phyloP scores from a whole-genome alignment of 1,139 yeast genomes.

The Arxiozyma heterogenica region DNA sequence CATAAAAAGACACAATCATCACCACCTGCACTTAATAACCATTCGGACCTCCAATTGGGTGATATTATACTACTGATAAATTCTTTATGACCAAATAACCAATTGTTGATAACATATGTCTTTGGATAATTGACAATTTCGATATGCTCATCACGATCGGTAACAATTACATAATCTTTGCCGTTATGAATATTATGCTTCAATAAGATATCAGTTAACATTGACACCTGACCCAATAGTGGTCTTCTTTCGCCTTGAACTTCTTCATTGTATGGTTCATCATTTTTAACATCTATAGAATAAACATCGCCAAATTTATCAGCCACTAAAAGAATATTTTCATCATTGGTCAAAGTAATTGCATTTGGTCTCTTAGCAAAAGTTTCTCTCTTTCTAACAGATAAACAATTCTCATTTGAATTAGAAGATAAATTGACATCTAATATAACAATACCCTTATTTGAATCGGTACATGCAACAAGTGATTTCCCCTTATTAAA shows the following conservation, averaged over 20 bases:
- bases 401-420: constrained; percentile 32
- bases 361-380: constrained; percentile 90
- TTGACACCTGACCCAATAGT: constrained; percentile 89
- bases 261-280: constrained; percentile 23
- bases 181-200: constrained; percentile 31
- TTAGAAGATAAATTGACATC: constrained; percentile 30
- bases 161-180: constrained; percentile 55
- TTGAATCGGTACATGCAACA: constrained; percentile 70
- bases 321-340: constrained; percentile 55
- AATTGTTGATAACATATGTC: constrained; percentile 65
- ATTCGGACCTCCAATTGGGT: constrained; percentile 40
- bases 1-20: constrained; percentile 69
- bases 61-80: constrained; percentile 59
- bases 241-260: constrained; percentile 37
- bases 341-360: constrained; percentile 49
- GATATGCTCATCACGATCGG: constrained; percentile 95
- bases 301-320: constrained; percentile 98
- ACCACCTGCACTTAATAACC: constrained; percentile 81
- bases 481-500: constrained; percentile 46
- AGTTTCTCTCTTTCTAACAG: constrained; percentile 57
- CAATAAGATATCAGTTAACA: constrained; percentile 69
- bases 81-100: constrained; percentile 81
- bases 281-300: constrained; percentile 30
- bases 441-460: constrained; percentile 69
- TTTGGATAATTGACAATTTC: constrained; percentile 78